Conservation (phyloP, 2,329 filamentous ascomycete species). For the Dactylellina parvicollis region DNA sequence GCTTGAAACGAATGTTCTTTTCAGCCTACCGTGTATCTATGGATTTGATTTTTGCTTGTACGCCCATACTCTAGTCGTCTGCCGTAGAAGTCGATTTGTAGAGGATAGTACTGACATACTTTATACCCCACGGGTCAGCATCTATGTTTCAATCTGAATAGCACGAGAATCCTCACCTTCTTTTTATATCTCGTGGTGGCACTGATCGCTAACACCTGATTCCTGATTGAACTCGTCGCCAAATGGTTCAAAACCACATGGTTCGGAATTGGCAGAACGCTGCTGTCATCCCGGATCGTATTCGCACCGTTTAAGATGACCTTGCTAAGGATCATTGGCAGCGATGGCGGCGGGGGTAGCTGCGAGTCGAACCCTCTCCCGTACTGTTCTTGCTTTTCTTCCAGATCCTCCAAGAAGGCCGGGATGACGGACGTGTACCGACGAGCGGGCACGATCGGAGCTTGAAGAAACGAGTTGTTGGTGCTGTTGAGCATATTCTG, state of each 20-base stretch:
- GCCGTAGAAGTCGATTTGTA: constrained; percentile 76
- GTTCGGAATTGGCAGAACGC: constrained; percentile 94
- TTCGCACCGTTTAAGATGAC: constrained; percentile 92
- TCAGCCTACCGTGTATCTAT: not conserved
- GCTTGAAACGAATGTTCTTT: not conserved
- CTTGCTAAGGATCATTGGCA: constrained; percentile 91
- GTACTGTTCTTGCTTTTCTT: constrained; percentile 82
- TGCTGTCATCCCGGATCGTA: constrained; percentile 97
- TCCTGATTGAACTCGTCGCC: constrained; percentile 97
- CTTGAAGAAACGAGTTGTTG: constrained; percentile 61
- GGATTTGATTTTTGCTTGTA: constrained; percentile 61
- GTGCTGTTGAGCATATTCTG: constrained; percentile 56
- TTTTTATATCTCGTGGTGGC: constrained; percentile 97
- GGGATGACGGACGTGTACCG: constrained; percentile 76
- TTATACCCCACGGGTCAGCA: constrained; percentile 56
- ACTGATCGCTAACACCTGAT: constrained; percentile 92
- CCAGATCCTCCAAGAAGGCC: constrained; percentile 84
- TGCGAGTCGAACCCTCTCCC: constrained; percentile 60
- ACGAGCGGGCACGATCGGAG: constrained; percentile 64
- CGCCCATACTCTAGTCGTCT: constrained; percentile 26
- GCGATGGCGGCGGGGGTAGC: constrained; percentile 77
- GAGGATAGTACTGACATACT: constrained; percentile 98
- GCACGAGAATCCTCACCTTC: constrained; percentile 70
- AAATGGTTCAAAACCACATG: constrained; percentile 96
- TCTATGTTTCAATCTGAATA: constrained; percentile 1